Conservation (phyloP, 2,329 filamentous ascomycete genomes). For the Hortaea sp. region DNA sequence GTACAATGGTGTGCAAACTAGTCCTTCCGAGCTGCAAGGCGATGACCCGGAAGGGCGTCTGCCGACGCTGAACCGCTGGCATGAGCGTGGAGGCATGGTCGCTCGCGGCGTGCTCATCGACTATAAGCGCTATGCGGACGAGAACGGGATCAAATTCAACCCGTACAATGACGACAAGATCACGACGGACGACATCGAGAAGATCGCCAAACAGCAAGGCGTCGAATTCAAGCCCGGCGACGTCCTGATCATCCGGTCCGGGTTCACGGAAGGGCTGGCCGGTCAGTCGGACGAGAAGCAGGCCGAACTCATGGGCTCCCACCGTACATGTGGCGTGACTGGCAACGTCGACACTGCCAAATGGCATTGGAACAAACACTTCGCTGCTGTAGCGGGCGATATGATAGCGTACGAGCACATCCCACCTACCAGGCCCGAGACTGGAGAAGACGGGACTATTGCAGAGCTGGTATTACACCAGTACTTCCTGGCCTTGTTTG, state of each 20-base stretch:
- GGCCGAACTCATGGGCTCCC: constrained; percentile 31
- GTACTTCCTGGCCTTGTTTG: constrained; percentile 32
- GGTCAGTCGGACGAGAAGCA: constrained; percentile 29
- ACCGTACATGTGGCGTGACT: constrained; percentile 31
- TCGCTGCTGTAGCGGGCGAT: constrained; percentile 49
- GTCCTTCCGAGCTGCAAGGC: constrained; percentile 17
- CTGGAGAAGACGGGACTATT: constrained; percentile 16
- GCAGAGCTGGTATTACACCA: constrained; percentile 27
- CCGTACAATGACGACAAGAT: constrained; percentile 41
- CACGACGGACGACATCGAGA: constrained; percentile 32
- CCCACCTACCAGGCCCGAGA: constrained; percentile 17
- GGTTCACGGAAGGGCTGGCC: constrained; percentile 39
- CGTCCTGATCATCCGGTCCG: constrained; percentile 47
- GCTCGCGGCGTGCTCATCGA: constrained; percentile 50
- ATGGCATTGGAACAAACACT: constrained; percentile 50
- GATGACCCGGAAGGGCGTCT: constrained; percentile 19
- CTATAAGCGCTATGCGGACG: constrained; percentile 47
- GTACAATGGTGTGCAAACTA: constrained; percentile 41
- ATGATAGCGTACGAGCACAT: constrained; percentile 42
- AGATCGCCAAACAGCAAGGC: constrained; percentile 35
- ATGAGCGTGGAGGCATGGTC: constrained; percentile 42
- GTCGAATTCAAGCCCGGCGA: constrained; percentile 41
- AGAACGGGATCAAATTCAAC: constrained; percentile 46
- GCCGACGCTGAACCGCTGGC: constrained; percentile 37
- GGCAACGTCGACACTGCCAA: constrained; percentile 39